These are phyloP conservation scores for Aspergillus brasiliensis DNA, from an alignment of 2,329 filamentous ascomycete genomes.

Conservation along the genomic window DNA sequence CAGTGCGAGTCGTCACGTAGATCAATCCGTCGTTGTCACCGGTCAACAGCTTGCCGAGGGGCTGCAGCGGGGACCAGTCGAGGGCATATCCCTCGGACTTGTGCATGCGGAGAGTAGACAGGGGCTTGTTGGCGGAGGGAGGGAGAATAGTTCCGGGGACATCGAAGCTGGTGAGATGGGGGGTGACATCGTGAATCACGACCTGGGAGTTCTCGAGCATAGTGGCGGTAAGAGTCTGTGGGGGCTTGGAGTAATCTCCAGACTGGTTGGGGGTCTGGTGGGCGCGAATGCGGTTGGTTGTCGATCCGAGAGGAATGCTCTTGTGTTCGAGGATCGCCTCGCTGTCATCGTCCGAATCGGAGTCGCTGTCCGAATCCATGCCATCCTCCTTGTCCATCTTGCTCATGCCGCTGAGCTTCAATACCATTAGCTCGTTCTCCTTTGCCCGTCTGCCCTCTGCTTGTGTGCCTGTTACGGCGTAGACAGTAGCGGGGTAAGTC, in stretches of 20 bases:
- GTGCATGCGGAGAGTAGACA: slow-evolving; percentile 86
- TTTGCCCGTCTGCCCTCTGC: slow-evolving; percentile 72
- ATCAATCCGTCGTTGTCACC: slow-evolving; percentile 91
- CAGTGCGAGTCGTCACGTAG: slow-evolving; percentile 81
- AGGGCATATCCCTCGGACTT: slow-evolving; percentile 91
- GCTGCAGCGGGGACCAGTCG: slow-evolving; percentile 88
- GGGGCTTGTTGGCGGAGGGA: slow-evolving; percentile 81
- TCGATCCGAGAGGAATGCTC: slow-evolving; percentile 80
- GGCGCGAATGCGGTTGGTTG: slow-evolving; percentile 89
- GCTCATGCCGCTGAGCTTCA: slow-evolving; percentile 92
- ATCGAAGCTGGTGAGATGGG: slow-evolving; percentile 87
- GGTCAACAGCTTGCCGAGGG: slow-evolving; percentile 82
- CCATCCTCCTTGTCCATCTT: slow-evolving; percentile 76
- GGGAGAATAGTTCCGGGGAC: slow-evolving; percentile 79
- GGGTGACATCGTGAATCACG: slow-evolving; percentile 90
- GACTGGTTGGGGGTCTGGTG: slow-evolving; percentile 73
- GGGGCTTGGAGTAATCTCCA: slow-evolving; percentile 66
- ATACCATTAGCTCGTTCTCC: slow-evolving; percentile 92
- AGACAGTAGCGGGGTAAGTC: slow-evolving; percentile 93
- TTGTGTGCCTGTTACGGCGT: slow-evolving; percentile 92
- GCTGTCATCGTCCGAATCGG: slow-evolving; percentile 69
- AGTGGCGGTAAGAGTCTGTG: slow-evolving; percentile 80
- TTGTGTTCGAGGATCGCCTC: slow-evolving; percentile 95
- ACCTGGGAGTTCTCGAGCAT: slow-evolving; percentile 91
- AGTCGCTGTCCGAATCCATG: slow-evolving; percentile 70